Evolutionary conservation across 1,284 basidiomycete species (phyloP).

Genomic region (Cryptococcus deneoformans): DNA sequence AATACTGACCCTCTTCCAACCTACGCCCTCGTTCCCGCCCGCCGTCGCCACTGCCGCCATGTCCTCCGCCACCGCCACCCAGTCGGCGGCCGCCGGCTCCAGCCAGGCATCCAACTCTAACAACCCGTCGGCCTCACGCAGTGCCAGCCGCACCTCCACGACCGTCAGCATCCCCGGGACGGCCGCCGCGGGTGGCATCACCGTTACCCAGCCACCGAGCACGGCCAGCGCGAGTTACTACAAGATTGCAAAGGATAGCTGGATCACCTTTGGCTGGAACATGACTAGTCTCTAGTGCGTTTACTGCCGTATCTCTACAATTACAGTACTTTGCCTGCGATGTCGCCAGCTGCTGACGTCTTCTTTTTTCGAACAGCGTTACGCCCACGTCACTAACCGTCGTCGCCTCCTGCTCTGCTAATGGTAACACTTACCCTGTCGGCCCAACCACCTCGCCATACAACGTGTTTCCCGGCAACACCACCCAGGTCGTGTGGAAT

Average conservation of each 20-base stretch:
- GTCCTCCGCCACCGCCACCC: slow-evolving; percentile 7
- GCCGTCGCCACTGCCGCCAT: neutral
- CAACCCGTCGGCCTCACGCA: slow-evolving; percentile 6
- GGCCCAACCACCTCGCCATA: slow-evolving; percentile 63
- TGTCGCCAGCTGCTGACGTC: neutral
- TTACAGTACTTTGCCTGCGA: neutral
- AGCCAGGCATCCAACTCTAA: slow-evolving; percentile 6
- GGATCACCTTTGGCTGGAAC: slow-evolving; percentile 91
- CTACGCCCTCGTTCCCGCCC: too few relatives aligned
- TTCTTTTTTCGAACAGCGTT: slow-evolving; percentile 36
- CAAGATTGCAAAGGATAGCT: slow-evolving; percentile 74
- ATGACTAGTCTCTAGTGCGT: slow-evolving; percentile 63
- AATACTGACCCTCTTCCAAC: too few relatives aligned
- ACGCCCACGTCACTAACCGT: slow-evolving; percentile 73
- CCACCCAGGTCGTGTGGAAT: slow-evolving; percentile 76
- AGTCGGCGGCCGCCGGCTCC: slow-evolving; percentile 7
- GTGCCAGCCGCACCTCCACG: slow-evolving; percentile 3
- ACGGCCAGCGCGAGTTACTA: slow-evolving; percentile 74
- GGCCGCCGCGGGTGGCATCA: slow-evolving; percentile 45
- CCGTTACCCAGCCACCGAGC: slow-evolving; percentile 63
- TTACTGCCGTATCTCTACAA: neutral
- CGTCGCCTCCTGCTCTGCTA: slow-evolving; percentile 69
- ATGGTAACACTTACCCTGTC: slow-evolving; percentile 83
- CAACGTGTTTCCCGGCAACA: slow-evolving; percentile 63
- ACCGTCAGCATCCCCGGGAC: slow-evolving; percentile 43